A percentile compares a stretch with the other conserved stretches of the same genome.
Conservation (phyloP, 192 early-diverging fungal genomes). For the Gryganskiella cystojenkinii region DNA sequence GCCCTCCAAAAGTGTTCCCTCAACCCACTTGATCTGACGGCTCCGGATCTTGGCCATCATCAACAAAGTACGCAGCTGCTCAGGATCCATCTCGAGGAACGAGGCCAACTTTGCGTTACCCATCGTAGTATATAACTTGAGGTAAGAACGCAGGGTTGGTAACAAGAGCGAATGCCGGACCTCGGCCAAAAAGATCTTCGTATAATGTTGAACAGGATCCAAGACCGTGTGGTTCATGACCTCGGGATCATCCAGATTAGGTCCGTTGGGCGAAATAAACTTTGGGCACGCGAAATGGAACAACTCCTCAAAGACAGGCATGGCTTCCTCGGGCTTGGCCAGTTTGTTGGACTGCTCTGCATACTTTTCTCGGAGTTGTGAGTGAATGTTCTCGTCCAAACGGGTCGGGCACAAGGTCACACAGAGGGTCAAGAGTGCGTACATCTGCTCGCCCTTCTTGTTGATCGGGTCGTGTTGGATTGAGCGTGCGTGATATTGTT, state of each 20-base stretch:
- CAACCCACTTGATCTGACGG: conserved; percentile 86
- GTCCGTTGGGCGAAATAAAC: conserved; percentile 91
- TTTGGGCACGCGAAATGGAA: conserved; percentile 94
- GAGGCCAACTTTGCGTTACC: conserved; percentile 87
- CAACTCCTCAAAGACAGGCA: conserved; percentile 87
- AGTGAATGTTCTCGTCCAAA: conserved; percentile 94
- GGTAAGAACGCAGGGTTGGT: conserved; percentile 90
- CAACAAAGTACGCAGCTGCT: conserved; percentile 86
- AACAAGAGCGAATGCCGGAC: conserved; percentile 87
- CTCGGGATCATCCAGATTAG: conserved; percentile 79
- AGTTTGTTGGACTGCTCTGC: conserved; percentile 87
- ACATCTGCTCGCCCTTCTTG: conserved; percentile 97
- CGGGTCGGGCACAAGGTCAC: conserved; percentile 92
- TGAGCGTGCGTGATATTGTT: conserved; percentile 93
- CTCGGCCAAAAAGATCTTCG: conserved; percentile 87
- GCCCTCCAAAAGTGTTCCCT: conserved; percentile 85
- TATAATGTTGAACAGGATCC: conserved; percentile 84
- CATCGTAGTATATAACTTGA: conserved; percentile 97
- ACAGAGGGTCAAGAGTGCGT: conserved; percentile 90
- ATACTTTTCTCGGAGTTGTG: conserved; percentile 88
- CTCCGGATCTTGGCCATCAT: conserved; percentile 96
- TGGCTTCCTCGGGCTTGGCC: conserved; percentile 76
- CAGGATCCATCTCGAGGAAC: conserved; percentile 85
- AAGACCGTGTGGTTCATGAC: conserved; percentile 35
- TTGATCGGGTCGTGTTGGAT: conserved; percentile 91